These are phyloP conservation scores for Phytomonas francai DNA, from an alignment of 208 protist species.

Conservation along the genomic window DNA sequence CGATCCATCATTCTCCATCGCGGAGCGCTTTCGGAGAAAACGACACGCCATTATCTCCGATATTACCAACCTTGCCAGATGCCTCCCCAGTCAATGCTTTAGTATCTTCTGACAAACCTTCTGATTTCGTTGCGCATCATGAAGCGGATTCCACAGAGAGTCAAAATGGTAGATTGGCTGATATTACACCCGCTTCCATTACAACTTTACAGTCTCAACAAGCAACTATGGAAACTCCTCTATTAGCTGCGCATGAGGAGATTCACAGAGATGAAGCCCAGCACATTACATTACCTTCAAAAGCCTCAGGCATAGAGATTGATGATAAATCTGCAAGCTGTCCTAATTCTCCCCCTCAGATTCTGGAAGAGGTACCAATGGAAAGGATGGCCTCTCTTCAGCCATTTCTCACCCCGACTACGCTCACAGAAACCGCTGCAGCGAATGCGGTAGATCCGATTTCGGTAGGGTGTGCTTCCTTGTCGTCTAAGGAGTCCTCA, in stretches of 20 bases:
- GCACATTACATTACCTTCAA: neutral
- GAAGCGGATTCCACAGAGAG: neutral
- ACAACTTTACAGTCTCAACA: neutral
- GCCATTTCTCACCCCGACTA: neutral
- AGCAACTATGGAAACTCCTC: neutral
- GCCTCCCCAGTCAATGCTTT: neutral
- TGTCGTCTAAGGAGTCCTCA: neutral
- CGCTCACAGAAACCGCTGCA: neutral
- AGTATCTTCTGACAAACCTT: neutral
- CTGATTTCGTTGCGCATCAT: neutral
- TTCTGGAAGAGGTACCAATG: neutral
- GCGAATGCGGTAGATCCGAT: neutral
- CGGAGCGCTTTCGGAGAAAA: neutral
- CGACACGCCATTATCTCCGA: neutral
- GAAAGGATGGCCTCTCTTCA: neutral
- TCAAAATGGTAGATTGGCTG: neutral
- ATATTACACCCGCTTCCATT: neutral
- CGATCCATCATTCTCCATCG: neutral
- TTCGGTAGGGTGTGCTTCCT: neutral
- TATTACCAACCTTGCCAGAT: neutral
- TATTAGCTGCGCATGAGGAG: neutral
- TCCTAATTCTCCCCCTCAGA: neutral
- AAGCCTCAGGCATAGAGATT: neutral
- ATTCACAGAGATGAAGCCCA: neutral
- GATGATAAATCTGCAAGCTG: neutral